These are phyloP conservation scores for Porcisia hertigi DNA, from an alignment of 208 protist species.

Conservation along the genomic window DNA sequence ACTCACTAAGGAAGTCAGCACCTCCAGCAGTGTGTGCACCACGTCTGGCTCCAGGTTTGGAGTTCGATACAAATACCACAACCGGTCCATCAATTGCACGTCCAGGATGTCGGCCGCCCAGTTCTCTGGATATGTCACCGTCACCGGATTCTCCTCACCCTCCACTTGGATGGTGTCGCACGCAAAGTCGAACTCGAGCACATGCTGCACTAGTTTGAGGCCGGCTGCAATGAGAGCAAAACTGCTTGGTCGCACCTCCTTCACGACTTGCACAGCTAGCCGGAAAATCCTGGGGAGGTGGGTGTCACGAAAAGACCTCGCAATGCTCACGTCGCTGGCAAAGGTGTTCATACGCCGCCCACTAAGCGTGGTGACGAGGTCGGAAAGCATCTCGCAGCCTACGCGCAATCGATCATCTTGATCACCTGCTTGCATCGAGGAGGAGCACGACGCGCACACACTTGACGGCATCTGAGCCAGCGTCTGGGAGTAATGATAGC, in stretches of 20 bases:
- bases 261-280: constrained; percentile 33
- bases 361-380: constrained; percentile 28
- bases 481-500: constrained; percentile 25
- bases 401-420: constrained; percentile 22
- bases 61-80: constrained; percentile 29
- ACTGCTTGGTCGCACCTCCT: constrained; percentile 27
- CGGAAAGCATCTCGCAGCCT: constrained; percentile 31
- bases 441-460: constrained; percentile 25
- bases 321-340: constrained; percentile 32
- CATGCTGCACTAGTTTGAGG: constrained; percentile 18
- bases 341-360: constrained; percentile 29
- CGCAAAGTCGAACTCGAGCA: constrained; percentile 36
- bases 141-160: constrained; percentile 24
- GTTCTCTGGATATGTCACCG: constrained; percentile 16
- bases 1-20: constrained; percentile 17
- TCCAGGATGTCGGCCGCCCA: constrained; percentile 22
- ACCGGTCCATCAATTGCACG: constrained; percentile 18
- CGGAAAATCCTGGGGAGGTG: constrained; percentile 46
- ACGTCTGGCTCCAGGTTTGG: constrained; percentile 21
- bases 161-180: constrained; percentile 12
- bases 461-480: constrained; percentile 30
- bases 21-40: constrained; percentile 27
- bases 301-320: constrained; percentile 46
- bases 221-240: constrained; percentile 5
- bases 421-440: constrained; percentile 3